phyloP scores from a whole-genome alignment of 495 filamentous ascomycete genomes.

The Bathelium albidoporum region DNA sequence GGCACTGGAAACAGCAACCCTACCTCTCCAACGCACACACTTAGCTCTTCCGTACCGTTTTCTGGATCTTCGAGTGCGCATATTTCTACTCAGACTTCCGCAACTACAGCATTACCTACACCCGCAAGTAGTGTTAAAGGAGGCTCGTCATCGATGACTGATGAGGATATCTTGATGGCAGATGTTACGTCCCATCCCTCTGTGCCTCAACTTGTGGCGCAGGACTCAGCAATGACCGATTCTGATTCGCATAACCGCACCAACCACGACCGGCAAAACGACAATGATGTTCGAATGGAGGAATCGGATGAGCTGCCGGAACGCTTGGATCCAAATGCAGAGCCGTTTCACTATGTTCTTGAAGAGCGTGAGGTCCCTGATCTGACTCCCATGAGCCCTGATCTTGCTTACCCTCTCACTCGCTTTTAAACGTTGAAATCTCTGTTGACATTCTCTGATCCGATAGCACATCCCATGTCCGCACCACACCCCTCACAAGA shows the following conservation, averaged over 20 bases:
- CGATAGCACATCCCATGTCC: slow-evolving; percentile 32
- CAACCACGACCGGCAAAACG: slow-evolving; percentile 33
- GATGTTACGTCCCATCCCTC: slow-evolving; percentile 8
- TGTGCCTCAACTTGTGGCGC: not conserved
- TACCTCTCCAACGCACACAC: slow-evolving; percentile 22
- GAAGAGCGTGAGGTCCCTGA: slow-evolving; percentile 30
- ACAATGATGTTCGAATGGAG: not conserved
- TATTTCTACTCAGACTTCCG: not conserved
- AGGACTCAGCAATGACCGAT: slow-evolving; percentile 12
- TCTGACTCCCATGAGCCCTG: slow-evolving; percentile 12
- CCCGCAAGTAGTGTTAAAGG: slow-evolving; percentile 31
- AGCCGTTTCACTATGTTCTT: slow-evolving; percentile 27
- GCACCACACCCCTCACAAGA: slow-evolving; percentile 51
- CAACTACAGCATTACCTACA: slow-evolving; percentile 33
- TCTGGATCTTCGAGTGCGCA: slow-evolving; percentile 8
- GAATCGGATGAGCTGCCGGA: not conserved
- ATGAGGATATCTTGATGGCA: slow-evolving; percentile 15
- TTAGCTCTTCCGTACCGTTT: slow-evolving; percentile 29
- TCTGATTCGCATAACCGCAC: slow-evolving; percentile 24
- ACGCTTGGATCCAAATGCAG: slow-evolving; percentile 17
- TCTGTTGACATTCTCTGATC: slow-evolving; percentile 4
- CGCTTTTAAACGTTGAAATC: slow-evolving; percentile 19
- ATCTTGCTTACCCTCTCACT: not conserved
- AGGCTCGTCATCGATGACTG: not conserved
- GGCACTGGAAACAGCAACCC: slow-evolving; percentile 19